These are phyloP conservation scores for Serendipita indica DNA, from an alignment of 768 basidiomycete species.

Conservation along the genomic window DNA sequence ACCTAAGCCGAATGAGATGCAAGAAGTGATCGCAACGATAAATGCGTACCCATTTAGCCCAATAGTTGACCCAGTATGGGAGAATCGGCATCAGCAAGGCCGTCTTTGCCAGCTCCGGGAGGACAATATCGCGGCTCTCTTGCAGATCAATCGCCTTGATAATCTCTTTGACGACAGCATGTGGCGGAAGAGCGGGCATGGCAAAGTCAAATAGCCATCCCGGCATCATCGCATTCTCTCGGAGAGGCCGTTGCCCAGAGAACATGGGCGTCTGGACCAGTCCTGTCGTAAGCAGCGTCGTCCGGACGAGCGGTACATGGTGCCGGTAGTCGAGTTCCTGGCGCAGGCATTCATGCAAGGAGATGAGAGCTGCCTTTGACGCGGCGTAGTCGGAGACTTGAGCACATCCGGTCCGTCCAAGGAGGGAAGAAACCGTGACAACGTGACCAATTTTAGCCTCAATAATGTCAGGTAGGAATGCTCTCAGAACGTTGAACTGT, in stretches of 20 bases:
- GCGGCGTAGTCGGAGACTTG: conserved; percentile 86
- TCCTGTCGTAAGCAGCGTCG: conserved; percentile 71
- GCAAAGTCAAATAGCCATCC: conserved; percentile 51
- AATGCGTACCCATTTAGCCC: conserved; percentile 3
- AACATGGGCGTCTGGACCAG: conserved; percentile 72
- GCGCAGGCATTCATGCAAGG: conserved; percentile 69
- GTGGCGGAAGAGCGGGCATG: conserved; percentile 56
- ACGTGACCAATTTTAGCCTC: conserved; percentile 69
- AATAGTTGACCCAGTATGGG: conserved; percentile 5
- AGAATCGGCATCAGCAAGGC: background rate
- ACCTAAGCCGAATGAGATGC: background rate
- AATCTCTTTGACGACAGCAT: conserved; percentile 64
- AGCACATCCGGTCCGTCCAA: conserved; percentile 55
- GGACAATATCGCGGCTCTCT: conserved; percentile 50
- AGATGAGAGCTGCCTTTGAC: conserved; percentile 79
- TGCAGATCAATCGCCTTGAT: conserved; percentile 70
- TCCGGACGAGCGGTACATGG: conserved; percentile 62
- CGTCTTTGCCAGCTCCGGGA: conserved; percentile 29
- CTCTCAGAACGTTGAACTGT: conserved; percentile 86
- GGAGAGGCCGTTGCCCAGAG: conserved; percentile 21
- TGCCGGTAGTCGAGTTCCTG: conserved; percentile 80
- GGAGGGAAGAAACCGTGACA: conserved; percentile 65
- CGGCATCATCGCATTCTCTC: conserved; percentile 32
- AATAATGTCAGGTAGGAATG: conserved; percentile 83
- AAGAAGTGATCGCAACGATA: background rate